phyloP scores from a whole-genome alignment of 202 grass and related monocot species.

The Thinopyrum obtusiflorum region DNA sequence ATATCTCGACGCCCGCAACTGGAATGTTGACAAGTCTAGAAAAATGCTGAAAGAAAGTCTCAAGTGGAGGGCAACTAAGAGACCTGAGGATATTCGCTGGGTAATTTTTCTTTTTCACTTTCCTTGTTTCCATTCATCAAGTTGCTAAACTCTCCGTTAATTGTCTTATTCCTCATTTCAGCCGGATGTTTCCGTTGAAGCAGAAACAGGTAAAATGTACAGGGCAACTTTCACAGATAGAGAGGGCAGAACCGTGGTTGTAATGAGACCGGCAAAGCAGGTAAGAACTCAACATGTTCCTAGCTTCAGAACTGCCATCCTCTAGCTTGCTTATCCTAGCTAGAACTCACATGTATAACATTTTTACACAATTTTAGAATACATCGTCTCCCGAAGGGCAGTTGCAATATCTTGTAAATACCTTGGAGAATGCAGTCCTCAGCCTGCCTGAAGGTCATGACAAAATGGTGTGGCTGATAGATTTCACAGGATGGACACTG shows the following conservation, averaged over 20 bases:
- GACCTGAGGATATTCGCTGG: conserved; percentile 80
- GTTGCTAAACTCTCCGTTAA: background rate
- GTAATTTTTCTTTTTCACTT: conserved; percentile 26
- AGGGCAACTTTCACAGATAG: conserved; percentile 72
- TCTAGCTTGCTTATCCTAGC: background rate
- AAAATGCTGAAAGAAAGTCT: conserved; percentile 88
- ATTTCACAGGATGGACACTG: conserved; percentile 93
- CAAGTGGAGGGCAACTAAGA: conserved; percentile 76
- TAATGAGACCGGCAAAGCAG: conserved; percentile 75
- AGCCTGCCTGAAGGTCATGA: conserved; percentile 65
- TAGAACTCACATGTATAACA: background rate
- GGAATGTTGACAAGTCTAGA: conserved; percentile 73
- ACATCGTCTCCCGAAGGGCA: conserved; percentile 65
- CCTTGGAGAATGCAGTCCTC: conserved; percentile 80
- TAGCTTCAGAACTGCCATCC: background rate
- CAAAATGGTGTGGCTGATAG: conserved; percentile 94
- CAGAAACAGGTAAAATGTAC: conserved; percentile 88
- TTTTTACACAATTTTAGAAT: conserved; percentile 55
- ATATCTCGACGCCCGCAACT: conserved; percentile 77
- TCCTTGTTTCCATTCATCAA: background rate
- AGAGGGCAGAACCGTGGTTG: conserved; percentile 66
- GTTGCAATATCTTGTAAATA: conserved; percentile 64
- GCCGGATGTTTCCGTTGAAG: conserved; percentile 69
- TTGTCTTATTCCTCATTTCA: conserved; percentile 30
- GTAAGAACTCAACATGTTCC: conserved; percentile 21